These are phyloP conservation scores for Pyrrhoderma lamaoense DNA, from an alignment of 1,284 basidiomycete genomes.

Conservation along the genomic window DNA sequence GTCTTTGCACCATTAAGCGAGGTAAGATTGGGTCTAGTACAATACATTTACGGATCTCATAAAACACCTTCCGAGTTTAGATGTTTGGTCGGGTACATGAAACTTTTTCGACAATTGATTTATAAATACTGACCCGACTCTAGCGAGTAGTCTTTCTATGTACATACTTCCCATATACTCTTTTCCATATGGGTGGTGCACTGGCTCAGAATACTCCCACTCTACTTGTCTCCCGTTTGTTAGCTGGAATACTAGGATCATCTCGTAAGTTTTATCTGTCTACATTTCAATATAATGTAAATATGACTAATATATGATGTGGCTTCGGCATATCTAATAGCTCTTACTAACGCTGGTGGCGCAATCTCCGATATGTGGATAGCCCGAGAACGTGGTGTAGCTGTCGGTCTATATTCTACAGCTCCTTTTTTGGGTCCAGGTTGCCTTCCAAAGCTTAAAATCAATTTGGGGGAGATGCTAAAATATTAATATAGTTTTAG, in stretches of 20 bases:
- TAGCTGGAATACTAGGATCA: constrained; percentile 56
- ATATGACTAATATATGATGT: background rate
- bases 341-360: constrained; percentile 56
- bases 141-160: constrained; percentile 48
- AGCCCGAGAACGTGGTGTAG: constrained; percentile 49
- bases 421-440: constrained; percentile 70
- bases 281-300: background rate
- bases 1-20: constrained; percentile 62
- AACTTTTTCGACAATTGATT: constrained; percentile 11
- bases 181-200: constrained; percentile 61
- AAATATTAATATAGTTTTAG: constrained; percentile 35
- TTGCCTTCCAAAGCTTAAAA: constrained; percentile 20
- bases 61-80: constrained; percentile 21
- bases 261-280: constrained; percentile 35
- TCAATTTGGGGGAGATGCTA: background rate
- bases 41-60: background rate
- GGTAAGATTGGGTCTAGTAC: constrained; percentile 32
- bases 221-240: constrained; percentile 50
- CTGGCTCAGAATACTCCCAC: constrained; percentile 50
- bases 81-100: constrained; percentile 44
- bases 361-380: constrained; percentile 56
- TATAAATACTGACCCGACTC: constrained; percentile 1
- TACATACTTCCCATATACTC: constrained; percentile 49
- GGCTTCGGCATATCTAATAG: constrained; percentile 23
- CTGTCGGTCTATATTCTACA: constrained; percentile 54